These are phyloP conservation scores for Arthroderma sp. DNA, from an alignment of 2,329 filamentous ascomycete species.

Conservation along the genomic window DNA sequence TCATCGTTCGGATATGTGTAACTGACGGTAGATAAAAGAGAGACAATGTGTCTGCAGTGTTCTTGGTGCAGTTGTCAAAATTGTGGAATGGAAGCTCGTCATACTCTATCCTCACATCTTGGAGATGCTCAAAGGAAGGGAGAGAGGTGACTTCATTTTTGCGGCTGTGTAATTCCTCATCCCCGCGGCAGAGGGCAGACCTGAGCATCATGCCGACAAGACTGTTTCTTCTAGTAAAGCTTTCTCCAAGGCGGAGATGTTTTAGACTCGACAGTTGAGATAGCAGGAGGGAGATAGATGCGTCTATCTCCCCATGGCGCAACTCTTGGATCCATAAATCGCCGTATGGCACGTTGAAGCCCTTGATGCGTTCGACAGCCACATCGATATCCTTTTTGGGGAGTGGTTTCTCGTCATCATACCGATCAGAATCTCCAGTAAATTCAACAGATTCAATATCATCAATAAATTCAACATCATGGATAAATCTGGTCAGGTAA, in stretches of 20 bases:
- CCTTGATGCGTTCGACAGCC: slow-evolving; percentile 1
- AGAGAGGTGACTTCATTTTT: not conserved
- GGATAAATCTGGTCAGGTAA: slow-evolving; percentile 10
- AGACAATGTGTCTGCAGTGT: slow-evolving; percentile 11
- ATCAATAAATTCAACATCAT: slow-evolving; percentile 1
- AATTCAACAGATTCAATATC: slow-evolving; percentile 1
- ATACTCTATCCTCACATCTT: slow-evolving; percentile 3
- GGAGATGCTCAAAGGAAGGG: slow-evolving; percentile 2
- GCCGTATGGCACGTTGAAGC: slow-evolving; percentile 1
- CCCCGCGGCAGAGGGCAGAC: slow-evolving; percentile 1
- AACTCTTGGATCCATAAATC: slow-evolving; percentile 11
- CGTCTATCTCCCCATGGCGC: slow-evolving; percentile 10
- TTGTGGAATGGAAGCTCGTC: not conserved
- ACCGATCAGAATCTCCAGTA: not conserved
- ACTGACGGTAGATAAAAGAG: slow-evolving; percentile 13
- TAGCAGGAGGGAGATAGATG: slow-evolving; percentile 12
- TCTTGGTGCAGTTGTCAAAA: not conserved
- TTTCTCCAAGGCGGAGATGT: slow-evolving; percentile 7
- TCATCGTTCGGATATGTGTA: slow-evolving; percentile 8
- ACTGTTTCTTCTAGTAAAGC: not conserved
- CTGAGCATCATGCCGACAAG: slow-evolving; percentile 2
- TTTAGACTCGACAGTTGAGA: slow-evolving; percentile 10
- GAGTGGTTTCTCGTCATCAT: not conserved
- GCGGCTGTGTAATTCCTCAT: too few relatives aligned
- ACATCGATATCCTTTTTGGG: slow-evolving; percentile 1